phyloP scores from a whole-genome alignment of 306 rosid genomes.

The Pterocarpus macrocarpus region DNA sequence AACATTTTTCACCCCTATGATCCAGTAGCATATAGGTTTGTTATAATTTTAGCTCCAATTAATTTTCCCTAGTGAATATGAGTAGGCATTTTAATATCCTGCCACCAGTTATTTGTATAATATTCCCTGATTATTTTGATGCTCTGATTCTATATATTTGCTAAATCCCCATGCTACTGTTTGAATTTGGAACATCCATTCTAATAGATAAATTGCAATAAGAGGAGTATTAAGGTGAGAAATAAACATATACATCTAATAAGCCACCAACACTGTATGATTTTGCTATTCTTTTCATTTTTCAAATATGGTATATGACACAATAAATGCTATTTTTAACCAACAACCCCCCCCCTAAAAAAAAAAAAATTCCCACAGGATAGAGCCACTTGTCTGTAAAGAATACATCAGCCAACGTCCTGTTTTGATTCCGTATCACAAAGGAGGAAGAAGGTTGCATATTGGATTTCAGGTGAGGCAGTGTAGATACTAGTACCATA shows the following conservation, averaged over 20 bases:
- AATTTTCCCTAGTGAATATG: slow-evolving; percentile 20
- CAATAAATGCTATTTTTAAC: slow-evolving; percentile 35
- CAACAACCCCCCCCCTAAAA: too few relatives aligned
- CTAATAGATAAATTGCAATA: slow-evolving; percentile 12
- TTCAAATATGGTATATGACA: not conserved
- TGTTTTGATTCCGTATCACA: slow-evolving; percentile 90
- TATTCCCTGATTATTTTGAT: slow-evolving; percentile 23
- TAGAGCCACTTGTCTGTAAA: slow-evolving; percentile 97
- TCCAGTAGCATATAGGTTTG: slow-evolving; percentile 97
- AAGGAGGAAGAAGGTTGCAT: slow-evolving; percentile 96
- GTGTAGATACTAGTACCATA: slow-evolving; percentile 26
- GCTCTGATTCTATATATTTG: slow-evolving; percentile 18
- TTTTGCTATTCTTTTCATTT: slow-evolving; percentile 16
- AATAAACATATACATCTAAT: slow-evolving; percentile 13
- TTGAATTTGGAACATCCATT: slow-evolving; percentile 33
- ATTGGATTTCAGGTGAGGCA: slow-evolving; percentile 85
- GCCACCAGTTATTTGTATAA: slow-evolving; percentile 13
- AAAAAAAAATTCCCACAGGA: slow-evolving; percentile 57
- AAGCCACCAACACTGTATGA: not conserved
- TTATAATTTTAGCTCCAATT: slow-evolving; percentile 35
- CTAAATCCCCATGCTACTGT: slow-evolving; percentile 11
- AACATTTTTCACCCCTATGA: slow-evolving; percentile 98
- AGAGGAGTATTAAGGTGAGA: slow-evolving; percentile 24
- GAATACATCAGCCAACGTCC: slow-evolving; percentile 79
- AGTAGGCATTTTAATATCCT: slow-evolving; percentile 14